phyloP scores from a whole-genome alignment of 257 asterid species.

The Haberlea rhodopensis region DNA sequence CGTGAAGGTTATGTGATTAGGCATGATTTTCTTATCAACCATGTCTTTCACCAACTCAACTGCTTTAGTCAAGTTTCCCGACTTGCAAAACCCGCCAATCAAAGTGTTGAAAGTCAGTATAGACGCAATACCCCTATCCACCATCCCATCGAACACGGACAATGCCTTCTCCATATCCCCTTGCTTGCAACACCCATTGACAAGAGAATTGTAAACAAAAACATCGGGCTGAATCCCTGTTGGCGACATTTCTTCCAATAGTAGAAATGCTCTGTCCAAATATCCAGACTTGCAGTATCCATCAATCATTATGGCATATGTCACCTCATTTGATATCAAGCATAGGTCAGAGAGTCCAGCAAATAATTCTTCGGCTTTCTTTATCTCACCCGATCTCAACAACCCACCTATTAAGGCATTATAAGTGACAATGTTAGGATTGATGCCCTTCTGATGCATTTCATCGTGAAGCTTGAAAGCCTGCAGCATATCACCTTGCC shows the following conservation, averaged over 20 bases:
- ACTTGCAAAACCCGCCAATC: slow-evolving; percentile 73
- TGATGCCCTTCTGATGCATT: slow-evolving; percentile 62
- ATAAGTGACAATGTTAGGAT: slow-evolving; percentile 74
- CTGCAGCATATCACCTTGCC: slow-evolving; percentile 60
- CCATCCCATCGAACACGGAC: slow-evolving; percentile 48
- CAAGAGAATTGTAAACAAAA: slow-evolving; percentile 64
- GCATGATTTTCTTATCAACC: slow-evolving; percentile 55
- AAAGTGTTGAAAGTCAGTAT: slow-evolving; percentile 62
- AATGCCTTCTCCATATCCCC: slow-evolving; percentile 64
- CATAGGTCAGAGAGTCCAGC: slow-evolving; percentile 52
- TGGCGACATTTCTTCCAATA: slow-evolving; percentile 61
- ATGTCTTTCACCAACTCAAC: slow-evolving; percentile 56
- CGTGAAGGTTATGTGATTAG: slow-evolving; percentile 73
- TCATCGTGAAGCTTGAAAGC: slow-evolving; percentile 62
- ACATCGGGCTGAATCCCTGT: slow-evolving; percentile 59
- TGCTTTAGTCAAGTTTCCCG: slow-evolving; percentile 57
- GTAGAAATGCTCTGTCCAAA: slow-evolving; percentile 55
- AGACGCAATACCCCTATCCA: slow-evolving; percentile 56
- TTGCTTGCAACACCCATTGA: slow-evolving; percentile 78
- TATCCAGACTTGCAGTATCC: slow-evolving; percentile 69
- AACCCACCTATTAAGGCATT: slow-evolving; percentile 75
- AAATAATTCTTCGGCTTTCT: slow-evolving; percentile 61
- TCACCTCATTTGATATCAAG: slow-evolving; percentile 60
- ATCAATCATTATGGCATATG: slow-evolving; percentile 75
- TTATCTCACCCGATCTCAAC: slow-evolving; percentile 59